Conservation (phyloP, 1,284 basidiomycete species). For the Leccinum huronense region DNA sequence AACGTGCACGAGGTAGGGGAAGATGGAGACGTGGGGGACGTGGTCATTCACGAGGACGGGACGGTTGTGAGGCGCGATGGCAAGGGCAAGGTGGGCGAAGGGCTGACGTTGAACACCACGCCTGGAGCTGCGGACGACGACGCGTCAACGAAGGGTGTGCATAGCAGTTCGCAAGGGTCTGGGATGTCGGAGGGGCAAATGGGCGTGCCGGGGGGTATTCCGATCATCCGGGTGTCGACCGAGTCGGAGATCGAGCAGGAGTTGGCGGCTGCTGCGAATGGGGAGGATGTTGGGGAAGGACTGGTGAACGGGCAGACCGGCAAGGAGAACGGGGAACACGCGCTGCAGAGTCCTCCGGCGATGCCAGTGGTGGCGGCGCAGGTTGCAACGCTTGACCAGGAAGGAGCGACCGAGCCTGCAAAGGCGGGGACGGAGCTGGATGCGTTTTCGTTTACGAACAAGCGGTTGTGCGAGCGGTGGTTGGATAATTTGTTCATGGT, state of each 20-base stretch:
- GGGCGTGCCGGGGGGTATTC: conserved; percentile 51
- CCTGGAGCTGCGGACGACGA: conserved; percentile 59
- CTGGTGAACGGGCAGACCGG: not conserved
- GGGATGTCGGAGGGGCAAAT: conserved; percentile 24
- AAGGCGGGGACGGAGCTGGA: conserved; percentile 42
- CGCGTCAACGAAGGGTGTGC: conserved; percentile 67
- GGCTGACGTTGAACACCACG: conserved; percentile 28
- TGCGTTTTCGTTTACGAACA: conserved; percentile 91
- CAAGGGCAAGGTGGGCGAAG: not conserved
- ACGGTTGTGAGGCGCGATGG: conserved; percentile 33
- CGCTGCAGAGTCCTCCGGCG: conserved; percentile 40
- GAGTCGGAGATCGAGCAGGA: conserved; percentile 37
- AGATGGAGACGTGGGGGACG: conserved; percentile 9
- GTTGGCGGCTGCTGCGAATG: conserved; percentile 36
- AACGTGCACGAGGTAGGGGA: conserved; percentile 21
- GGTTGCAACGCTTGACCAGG: conserved; percentile 35
- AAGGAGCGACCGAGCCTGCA: conserved; percentile 37
- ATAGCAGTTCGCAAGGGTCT: conserved; percentile 31
- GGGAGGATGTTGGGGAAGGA: conserved; percentile 27
- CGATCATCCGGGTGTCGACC: conserved; percentile 83
- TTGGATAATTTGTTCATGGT: conserved; percentile 99
- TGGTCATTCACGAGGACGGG: conserved; percentile 59
- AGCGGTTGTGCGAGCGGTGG: conserved; percentile 96
- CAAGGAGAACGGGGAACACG: conserved; percentile 8
- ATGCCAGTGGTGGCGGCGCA: conserved; percentile 59